These are phyloP conservation scores for Bertia moriformis DNA, from an alignment of 2,329 filamentous ascomycete species.

Conservation along the genomic window DNA sequence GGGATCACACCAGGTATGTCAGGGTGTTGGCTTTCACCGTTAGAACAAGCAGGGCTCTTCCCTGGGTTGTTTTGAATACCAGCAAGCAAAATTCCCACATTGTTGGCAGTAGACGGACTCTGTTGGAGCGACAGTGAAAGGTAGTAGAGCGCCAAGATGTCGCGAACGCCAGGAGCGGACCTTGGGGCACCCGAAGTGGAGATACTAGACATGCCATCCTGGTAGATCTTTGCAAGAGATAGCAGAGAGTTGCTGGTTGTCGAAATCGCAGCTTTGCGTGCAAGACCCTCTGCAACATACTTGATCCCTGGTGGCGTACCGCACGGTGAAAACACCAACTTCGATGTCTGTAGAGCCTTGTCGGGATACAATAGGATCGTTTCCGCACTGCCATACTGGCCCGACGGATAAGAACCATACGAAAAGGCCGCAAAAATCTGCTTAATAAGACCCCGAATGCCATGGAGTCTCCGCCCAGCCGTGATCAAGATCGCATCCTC, in stretches of 20 bases:
- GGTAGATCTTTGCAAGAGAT: conserved; percentile 92
- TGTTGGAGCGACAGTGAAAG: conserved; percentile 85
- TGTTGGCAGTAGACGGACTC: conserved; percentile 94
- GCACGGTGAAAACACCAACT: conserved; percentile 62
- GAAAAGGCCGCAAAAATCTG: conserved; percentile 61
- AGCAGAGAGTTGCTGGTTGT: conserved; percentile 92
- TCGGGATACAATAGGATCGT: conserved; percentile 74
- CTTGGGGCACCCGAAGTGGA: conserved; percentile 36
- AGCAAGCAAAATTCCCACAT: conserved; percentile 91
- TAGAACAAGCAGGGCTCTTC: conserved; percentile 18
- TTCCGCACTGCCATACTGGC: conserved; percentile 14
- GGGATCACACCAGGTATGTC: conserved; percentile 64
- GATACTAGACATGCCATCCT: conserved; percentile 79
- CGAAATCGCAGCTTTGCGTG: conserved; percentile 68
- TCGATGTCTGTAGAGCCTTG: conserved; percentile 67
- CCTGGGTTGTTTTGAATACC: conserved; percentile 60
- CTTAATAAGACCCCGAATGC: conserved; percentile 65
- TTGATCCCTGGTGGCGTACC: conserved; percentile 64
- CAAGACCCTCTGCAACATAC: conserved; percentile 54
- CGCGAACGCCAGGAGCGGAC: conserved; percentile 64
- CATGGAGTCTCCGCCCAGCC: conserved; percentile 53
- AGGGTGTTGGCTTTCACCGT: conserved; percentile 4
- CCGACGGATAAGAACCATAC: conserved; percentile 17
- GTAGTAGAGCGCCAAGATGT: conserved; percentile 91
- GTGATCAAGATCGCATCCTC: conserved; percentile 90